Base-by-base conservation (phyloP, 2,329 filamentous ascomycete genomes). In the Aspergillus tanneri region DNA sequence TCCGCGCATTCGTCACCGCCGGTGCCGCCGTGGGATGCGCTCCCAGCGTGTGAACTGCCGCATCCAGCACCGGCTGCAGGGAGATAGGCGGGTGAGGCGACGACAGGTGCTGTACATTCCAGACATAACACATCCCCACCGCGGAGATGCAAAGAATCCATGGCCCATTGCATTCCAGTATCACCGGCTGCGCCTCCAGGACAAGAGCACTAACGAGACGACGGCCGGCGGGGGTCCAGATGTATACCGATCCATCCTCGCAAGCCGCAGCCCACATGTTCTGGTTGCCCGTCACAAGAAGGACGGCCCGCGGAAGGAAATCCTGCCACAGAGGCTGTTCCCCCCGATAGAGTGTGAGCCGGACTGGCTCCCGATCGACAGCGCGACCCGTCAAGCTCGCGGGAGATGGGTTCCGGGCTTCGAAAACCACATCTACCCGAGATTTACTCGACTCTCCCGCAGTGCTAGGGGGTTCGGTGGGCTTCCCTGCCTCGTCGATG, bases 251-350 rank as follows among this genome's bases (percentile, higher is more conserved):
- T 12, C 90, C 93, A 63, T 97, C 93, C 67, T 99, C 93, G 62
- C 91, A 96, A 8, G 88, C 91, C 12, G 87, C 92, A 0, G 88
- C 87, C 88, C 93, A 99, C 65, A 97, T 91, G 57, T 87, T 84
- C 59, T 86, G 85, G 67, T 90, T 97, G 2, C 90, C 95, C 0
- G 92, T 93, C 1, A 95, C 85, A 1, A 97, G 79, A n/a, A 99
- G 81, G 19, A 96, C 87, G 5, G 90, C 84, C 49, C 86, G 82
- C 0, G 92, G 91, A 11, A 99, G 74, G 61, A 89, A 99, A 64
- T 99, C 95, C 62, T 96, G 89, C 93, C 95, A 99, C 3, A 97
- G 70, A 1, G 87, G 77, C 47, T 85, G 83, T 4, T 90, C 90
- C 46, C 89, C 83, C 64, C 90, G 92, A 2, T 85, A 87, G 30